Percentiles rank a stretch among this genome's conserved stretches.
Evolutionary conservation across 2,329 filamentous ascomycete genomes (phyloP).

Genomic region (Anisogramma anomala): DNA sequence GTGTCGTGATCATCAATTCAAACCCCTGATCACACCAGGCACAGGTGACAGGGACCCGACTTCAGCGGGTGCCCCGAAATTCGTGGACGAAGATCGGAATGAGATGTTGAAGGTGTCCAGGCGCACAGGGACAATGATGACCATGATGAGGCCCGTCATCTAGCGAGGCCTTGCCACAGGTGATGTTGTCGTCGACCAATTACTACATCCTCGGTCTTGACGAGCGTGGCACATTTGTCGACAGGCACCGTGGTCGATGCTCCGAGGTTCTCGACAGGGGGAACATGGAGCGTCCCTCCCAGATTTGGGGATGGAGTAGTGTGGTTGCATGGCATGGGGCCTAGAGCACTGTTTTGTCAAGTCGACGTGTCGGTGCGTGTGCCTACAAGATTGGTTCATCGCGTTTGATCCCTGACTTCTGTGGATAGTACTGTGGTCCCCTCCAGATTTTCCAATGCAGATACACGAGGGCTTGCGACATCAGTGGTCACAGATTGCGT

Average conservation of each 20-base stretch:
- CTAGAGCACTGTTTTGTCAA: no score
- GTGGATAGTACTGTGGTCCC: background rate
- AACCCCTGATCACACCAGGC: slow-evolving; percentile 5
- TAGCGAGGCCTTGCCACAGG: background rate
- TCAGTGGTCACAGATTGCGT: background rate
- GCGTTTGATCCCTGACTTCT: slow-evolving; percentile 2
- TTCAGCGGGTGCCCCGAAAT: background rate
- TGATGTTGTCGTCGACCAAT: no score
- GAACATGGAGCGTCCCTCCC: no score
- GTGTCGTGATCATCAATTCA: slow-evolving; percentile 5
- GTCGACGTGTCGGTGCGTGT: slow-evolving; percentile 6
- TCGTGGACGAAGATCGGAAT: background rate
- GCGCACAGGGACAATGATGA: no score
- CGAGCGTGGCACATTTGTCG: no score
- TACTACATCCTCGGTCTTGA: no score
- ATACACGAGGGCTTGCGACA: background rate
- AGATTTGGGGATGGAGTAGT: slow-evolving; percentile 3
- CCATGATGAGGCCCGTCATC: background rate
- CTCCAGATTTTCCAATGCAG: slow-evolving; percentile 6
- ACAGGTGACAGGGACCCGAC: slow-evolving; percentile 1
- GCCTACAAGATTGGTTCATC: slow-evolving; percentile 4
- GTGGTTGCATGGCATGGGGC: slow-evolving; percentile 11
- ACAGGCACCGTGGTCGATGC: background rate
- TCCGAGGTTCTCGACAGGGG: no score
- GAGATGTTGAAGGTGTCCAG: background rate